phyloP scores from a whole-genome alignment of 164 flowering plant species.

The Vitis labrusca region DNA sequence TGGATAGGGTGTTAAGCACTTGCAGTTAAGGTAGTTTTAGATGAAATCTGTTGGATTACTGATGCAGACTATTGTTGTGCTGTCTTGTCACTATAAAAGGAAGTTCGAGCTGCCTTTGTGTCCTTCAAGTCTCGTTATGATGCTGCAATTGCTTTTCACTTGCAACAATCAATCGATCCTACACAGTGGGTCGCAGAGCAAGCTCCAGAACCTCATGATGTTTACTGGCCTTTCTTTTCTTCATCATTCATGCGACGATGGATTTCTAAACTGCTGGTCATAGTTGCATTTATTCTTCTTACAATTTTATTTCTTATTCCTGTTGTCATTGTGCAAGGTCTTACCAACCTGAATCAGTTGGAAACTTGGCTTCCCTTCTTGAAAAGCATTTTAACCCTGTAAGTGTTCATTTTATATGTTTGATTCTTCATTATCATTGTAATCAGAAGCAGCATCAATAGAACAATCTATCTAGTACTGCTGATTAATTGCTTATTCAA shows the following conservation, averaged over 20 bases:
- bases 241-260: slow-evolving; percentile 66
- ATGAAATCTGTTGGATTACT: not conserved
- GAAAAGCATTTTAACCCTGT: slow-evolving; percentile 60
- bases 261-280: slow-evolving; percentile 66
- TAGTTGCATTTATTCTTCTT: slow-evolving; percentile 51
- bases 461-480: too few species aligned
- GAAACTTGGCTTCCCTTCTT: slow-evolving; percentile 73
- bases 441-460: too few species aligned
- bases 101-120: slow-evolving; percentile 84
- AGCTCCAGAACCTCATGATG: slow-evolving; percentile 92
- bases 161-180: slow-evolving; percentile 74
- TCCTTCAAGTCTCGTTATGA: slow-evolving; percentile 81
- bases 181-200: slow-evolving; percentile 76
- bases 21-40: not conserved
- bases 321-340: slow-evolving; percentile 85
- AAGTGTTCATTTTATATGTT: slow-evolving; percentile 29
- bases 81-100: slow-evolving; percentile 40
- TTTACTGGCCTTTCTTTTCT: slow-evolving; percentile 93
- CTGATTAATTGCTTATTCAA: too few species aligned
- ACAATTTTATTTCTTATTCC: slow-evolving; percentile 81
- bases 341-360: slow-evolving; percentile 73
- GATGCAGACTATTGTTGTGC: slow-evolving; percentile 8
- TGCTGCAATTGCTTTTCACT: slow-evolving; percentile 66
- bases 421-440: not conserved
- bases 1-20: not conserved